These are phyloP conservation scores for Pseudogymnoascus sp. DNA, from an alignment of 2,329 filamentous ascomycete genomes.

Conservation along the genomic window DNA sequence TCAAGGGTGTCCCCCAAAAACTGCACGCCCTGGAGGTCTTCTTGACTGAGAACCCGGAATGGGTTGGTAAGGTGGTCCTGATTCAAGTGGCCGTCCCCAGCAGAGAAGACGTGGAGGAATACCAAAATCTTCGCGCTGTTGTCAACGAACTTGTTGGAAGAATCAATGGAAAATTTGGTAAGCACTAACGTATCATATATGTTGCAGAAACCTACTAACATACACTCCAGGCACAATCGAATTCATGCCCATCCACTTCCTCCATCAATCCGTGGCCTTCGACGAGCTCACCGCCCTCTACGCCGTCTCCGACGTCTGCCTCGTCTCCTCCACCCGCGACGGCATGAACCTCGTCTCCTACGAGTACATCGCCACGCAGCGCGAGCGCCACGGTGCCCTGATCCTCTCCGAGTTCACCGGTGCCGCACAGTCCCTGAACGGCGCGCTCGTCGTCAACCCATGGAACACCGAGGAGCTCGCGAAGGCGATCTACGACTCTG, in stretches of 20 bases:
- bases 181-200: slow-evolving; percentile 16
- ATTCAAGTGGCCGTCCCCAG: slow-evolving; percentile 95
- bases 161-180: slow-evolving; percentile 90
- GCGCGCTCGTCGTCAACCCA: slow-evolving; percentile 89
- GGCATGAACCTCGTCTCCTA: slow-evolving; percentile 99
- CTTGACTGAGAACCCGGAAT: slow-evolving; percentile 91
- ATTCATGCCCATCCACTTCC: slow-evolving; percentile 98
- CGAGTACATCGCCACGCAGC: slow-evolving; percentile 93
- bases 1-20: slow-evolving; percentile 98
- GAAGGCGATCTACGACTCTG: slow-evolving; percentile 88
- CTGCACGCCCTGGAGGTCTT: slow-evolving; percentile 94
- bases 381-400: slow-evolving; percentile 83
- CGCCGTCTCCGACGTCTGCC: slow-evolving; percentile 80
- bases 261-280: slow-evolving; percentile 92
- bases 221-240: slow-evolving; percentile 64
- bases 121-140: slow-evolving; percentile 89
- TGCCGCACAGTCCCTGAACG: slow-evolving; percentile 88
- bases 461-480: slow-evolving; percentile 98
- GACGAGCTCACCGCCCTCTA: slow-evolving; percentile 93
- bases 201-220: slow-evolving; percentile 12
- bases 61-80: slow-evolving; percentile 94
- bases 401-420: slow-evolving; percentile 96
- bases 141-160: slow-evolving; percentile 95
- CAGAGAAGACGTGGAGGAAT: slow-evolving; percentile 92
- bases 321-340: slow-evolving; percentile 91